Evolutionary conservation across 2,329 filamentous ascomycete species (phyloP).

Genomic region (Aspergillus tanneri): DNA sequence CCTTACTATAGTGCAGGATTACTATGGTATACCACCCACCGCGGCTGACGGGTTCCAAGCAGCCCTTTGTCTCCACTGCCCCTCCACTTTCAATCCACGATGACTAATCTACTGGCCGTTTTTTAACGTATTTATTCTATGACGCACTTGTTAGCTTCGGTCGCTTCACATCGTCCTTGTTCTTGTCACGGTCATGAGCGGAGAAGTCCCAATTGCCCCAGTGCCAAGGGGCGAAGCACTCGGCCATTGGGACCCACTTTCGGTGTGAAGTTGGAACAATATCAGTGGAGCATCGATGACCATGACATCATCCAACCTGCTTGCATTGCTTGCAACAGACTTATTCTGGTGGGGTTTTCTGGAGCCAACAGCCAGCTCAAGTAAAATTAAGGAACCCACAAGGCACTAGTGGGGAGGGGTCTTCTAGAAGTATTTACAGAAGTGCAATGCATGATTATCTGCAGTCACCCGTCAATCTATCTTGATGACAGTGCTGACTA

Average conservation of each 20-base stretch:
- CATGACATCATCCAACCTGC: conserved; percentile 13
- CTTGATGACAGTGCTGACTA: neutral
- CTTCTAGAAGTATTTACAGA: conserved; percentile 13
- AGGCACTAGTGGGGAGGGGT: conserved; percentile 8
- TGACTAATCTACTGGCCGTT: conserved; percentile 2
- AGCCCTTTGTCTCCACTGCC: conserved; percentile 6
- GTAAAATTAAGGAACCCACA: conserved; percentile 14
- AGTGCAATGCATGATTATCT: neutral
- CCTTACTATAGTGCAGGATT: no score
- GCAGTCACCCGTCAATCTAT: neutral
- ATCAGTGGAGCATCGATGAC: neutral
- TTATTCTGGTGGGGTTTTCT: conserved; percentile 5
- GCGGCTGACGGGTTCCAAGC: neutral
- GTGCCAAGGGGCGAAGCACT: conserved; percentile 3
- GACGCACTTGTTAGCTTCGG: neutral
- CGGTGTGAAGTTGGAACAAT: neutral
- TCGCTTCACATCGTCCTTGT: conserved; percentile 1
- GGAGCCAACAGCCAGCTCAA: conserved; percentile 4
- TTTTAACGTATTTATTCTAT: neutral
- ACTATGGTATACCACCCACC: neutral
- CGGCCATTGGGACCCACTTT: conserved; percentile 4
- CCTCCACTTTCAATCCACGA: neutral
- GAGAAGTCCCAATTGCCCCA: neutral
- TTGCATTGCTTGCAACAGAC: conserved; percentile 3
- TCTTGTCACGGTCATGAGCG: neutral